phyloP scores from a whole-genome alignment of 805 yeast species.

The Metschnikowia henanensis region DNA sequence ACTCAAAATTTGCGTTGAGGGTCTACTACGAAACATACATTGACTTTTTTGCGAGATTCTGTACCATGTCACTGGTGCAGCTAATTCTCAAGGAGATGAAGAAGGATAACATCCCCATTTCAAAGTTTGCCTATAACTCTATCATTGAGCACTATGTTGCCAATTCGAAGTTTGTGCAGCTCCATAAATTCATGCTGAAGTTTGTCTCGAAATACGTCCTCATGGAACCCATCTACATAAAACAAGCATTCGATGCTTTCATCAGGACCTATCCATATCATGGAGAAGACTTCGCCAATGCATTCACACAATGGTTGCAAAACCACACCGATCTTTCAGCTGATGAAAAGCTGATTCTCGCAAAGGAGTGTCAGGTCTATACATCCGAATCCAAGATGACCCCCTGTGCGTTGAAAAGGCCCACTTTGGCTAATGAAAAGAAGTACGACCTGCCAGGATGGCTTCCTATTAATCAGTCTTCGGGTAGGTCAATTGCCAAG shows the following conservation, averaged over 20 bases:
- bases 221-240: constrained; percentile 26
- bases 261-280: constrained; percentile 34
- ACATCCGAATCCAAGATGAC: constrained; percentile 26
- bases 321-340: constrained; percentile 5
- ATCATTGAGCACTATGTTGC: constrained; percentile 27
- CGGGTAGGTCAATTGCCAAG: constrained; percentile 10
- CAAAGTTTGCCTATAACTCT: constrained; percentile 21
- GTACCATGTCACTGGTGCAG: constrained; percentile 30
- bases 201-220: constrained; percentile 15
- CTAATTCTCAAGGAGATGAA: constrained; percentile 27
- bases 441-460: constrained; percentile 29
- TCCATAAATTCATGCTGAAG: constrained; percentile 26
- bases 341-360: constrained; percentile 15
- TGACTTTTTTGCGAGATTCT: constrained; percentile 28
- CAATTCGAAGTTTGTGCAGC: constrained; percentile 29
- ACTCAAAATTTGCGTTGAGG: constrained; percentile 18
- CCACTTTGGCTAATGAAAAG: constrained; percentile 15
- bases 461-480: constrained; percentile 21
- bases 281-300: constrained; percentile 23
- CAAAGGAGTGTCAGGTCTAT: constrained; percentile 18
- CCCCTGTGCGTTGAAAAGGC: constrained; percentile 25
- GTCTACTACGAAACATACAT: constrained; percentile 31
- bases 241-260: constrained; percentile 30
- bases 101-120: constrained; percentile 23
- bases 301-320: constrained; percentile 23